These are phyloP conservation scores for Dioscorea cayenensis DNA, from an alignment of 116 monocot species.

Conservation along the genomic window DNA sequence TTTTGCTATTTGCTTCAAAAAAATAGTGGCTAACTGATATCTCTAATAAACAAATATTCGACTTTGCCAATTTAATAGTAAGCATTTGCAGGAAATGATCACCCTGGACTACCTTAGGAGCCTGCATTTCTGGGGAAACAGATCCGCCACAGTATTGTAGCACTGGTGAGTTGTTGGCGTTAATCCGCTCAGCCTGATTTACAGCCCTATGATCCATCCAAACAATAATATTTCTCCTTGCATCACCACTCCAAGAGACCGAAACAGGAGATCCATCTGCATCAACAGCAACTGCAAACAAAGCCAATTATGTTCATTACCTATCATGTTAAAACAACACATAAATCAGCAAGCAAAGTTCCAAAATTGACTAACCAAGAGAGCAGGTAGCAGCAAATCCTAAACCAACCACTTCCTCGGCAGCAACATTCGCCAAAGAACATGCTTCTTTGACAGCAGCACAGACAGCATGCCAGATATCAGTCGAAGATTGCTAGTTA, in stretches of 20 bases:
- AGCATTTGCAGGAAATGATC: background rate
- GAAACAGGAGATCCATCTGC: conserved; percentile 90
- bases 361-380: conserved; percentile 52
- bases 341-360: background rate
- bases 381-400: conserved; percentile 99
- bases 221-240: conserved; percentile 86
- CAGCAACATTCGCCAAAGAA: conserved; percentile 36
- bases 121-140: conserved; percentile 96
- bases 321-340: background rate
- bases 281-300: conserved; percentile 86
- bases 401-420: conserved; percentile 63
- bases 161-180: conserved; percentile 71
- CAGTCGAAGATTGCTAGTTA: conserved; percentile 94
- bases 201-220: conserved; percentile 99
- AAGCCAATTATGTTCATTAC: background rate
- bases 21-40: too few relatives aligned
- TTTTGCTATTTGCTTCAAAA: too few relatives aligned
- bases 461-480: conserved; percentile 96
- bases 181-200: conserved; percentile 79
- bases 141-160: conserved; percentile 86
- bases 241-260: conserved; percentile 90
- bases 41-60: background rate
- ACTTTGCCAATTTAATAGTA: background rate
- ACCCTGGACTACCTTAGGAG: conserved; percentile 67
- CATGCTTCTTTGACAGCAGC: conserved; percentile 83